These are phyloP conservation scores for Vanrija sp. DNA, from an alignment of 1,284 basidiomycete genomes.

Conservation along the genomic window DNA sequence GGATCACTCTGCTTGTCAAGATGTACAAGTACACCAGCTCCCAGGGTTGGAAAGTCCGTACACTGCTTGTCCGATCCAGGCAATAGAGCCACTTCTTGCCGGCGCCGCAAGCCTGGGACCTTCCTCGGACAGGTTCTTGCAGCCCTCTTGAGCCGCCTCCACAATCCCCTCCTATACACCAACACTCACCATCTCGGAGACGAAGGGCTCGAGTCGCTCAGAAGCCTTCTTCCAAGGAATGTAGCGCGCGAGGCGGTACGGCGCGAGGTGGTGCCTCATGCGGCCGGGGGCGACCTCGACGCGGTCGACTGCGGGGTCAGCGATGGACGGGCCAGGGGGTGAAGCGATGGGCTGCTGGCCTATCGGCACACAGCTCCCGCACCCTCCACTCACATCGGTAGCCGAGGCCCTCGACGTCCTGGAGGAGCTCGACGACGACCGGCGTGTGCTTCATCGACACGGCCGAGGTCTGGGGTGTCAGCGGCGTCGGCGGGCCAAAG, in stretches of 20 bases:
- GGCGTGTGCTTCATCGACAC: background rate
- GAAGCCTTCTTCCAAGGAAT: slow-evolving; percentile 25
- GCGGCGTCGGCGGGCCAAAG: background rate
- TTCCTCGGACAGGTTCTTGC: too few relatives aligned
- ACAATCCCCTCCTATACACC: too few relatives aligned
- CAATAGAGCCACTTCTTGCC: too few relatives aligned
- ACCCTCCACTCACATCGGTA: slow-evolving; percentile 9
- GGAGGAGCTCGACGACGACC: slow-evolving; percentile 35
- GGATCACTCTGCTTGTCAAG: too few relatives aligned
- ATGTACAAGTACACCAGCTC: too few relatives aligned
- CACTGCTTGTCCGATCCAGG: too few relatives aligned
- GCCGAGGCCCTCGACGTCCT: slow-evolving; percentile 34
- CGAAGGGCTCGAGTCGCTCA: background rate
- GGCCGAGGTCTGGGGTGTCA: slow-evolving; percentile 21
- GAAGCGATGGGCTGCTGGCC: background rate
- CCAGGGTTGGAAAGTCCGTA: too few relatives aligned
- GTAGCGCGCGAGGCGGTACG: slow-evolving; percentile 27
- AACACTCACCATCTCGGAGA: slow-evolving; percentile 1
- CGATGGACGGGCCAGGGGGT: slow-evolving; percentile 28
- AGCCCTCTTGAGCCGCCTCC: background rate
- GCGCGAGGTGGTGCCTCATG: slow-evolving; percentile 35
- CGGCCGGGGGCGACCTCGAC: slow-evolving; percentile 32
- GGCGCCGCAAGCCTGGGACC: too few relatives aligned
- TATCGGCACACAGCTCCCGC: too few relatives aligned
- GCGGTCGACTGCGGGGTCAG: slow-evolving; percentile 52